These are phyloP conservation scores for Bretziella fagacearum DNA, from an alignment of 2,329 filamentous ascomycete species.

Conservation along the genomic window DNA sequence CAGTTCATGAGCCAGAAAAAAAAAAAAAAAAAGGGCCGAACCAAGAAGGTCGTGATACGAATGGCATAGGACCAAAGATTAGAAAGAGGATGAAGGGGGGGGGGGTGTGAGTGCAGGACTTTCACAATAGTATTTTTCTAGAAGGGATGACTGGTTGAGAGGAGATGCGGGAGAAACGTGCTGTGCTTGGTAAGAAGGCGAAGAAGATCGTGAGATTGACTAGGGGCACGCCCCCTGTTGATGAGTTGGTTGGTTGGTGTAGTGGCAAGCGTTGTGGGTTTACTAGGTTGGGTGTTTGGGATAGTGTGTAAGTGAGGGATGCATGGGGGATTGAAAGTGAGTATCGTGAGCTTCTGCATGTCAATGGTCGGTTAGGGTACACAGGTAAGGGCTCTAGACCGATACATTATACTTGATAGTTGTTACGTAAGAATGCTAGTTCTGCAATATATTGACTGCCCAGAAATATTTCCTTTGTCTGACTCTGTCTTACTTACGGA, in stretches of 20 bases:
- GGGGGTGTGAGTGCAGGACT: neutral
- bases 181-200: neutral
- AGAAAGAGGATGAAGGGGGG: neutral
- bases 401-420: too few relatives aligned
- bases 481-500: too few relatives aligned
- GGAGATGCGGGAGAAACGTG: neutral
- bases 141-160: neutral
- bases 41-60: too few relatives aligned
- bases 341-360: neutral
- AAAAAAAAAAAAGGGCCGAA: neutral
- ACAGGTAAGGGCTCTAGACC: too few relatives aligned
- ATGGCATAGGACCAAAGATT: too few relatives aligned
- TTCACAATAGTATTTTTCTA: neutral
- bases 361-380: too few relatives aligned
- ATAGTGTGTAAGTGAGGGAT: neutral
- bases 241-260: neutral
- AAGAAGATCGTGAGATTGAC: slow-evolving; percentile 9
- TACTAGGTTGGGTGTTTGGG: neutral
- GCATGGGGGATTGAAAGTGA: neutral
- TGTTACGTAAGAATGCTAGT: too few relatives aligned
- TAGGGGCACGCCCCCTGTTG: slow-evolving; percentile 9
- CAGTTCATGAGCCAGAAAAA: neutral
- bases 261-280: neutral
- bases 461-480: too few relatives aligned
- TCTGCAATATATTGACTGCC: too few relatives aligned